Conservation (phyloP, 2,329 filamentous ascomycete genomes). For the Sordariomycetes sp. region DNA sequence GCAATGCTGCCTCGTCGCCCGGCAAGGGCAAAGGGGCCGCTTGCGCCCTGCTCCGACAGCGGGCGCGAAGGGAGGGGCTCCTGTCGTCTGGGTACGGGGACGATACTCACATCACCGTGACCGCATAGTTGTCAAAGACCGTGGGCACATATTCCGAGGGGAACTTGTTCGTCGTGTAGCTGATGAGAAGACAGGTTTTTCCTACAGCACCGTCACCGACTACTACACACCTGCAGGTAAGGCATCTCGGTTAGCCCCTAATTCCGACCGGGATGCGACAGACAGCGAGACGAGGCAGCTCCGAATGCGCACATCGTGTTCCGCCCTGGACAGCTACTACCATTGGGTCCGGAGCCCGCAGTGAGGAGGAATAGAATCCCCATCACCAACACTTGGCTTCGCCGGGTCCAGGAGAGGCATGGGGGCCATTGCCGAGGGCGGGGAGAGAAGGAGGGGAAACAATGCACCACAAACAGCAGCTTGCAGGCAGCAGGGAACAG, state of each 20-base stretch:
- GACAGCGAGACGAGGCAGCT: not conserved
- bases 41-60: not conserved
- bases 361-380: not conserved
- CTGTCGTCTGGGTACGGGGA: constrained; percentile 7
- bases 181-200: constrained; percentile 98
- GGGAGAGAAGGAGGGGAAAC: constrained; percentile 9
- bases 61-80: not conserved
- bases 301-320: not conserved
- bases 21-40: not conserved
- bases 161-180: constrained; percentile 99
- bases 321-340: not conserved
- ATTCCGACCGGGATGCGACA: not conserved
- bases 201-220: constrained; percentile 98
- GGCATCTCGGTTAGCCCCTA: not conserved
- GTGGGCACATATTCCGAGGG: constrained; percentile 99
- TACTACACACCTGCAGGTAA: constrained; percentile 71
- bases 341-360: not conserved
- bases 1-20: not conserved
- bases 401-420: not conserved
- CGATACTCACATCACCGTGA: constrained; percentile 89
- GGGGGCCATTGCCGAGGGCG: not conserved
- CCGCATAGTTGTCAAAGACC: constrained; percentile 99
- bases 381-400: not conserved
- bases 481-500: not conserved
- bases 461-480: constrained; percentile 1